These are phyloP conservation scores for Adansonia gregorii DNA, from an alignment of 441 rosid species.

Conservation along the genomic window DNA sequence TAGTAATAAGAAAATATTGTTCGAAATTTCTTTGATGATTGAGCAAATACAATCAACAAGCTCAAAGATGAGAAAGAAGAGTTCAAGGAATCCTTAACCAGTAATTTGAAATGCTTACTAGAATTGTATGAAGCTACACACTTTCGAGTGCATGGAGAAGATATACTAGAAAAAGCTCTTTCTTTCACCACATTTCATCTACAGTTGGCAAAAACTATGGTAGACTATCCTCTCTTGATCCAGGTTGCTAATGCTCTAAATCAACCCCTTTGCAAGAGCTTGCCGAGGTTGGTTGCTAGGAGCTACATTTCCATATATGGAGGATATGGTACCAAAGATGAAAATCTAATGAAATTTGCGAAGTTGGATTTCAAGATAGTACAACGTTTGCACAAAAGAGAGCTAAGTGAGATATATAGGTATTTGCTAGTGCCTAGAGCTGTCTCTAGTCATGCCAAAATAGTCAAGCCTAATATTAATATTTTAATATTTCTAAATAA, in stretches of 20 bases:
- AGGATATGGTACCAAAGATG: no score
- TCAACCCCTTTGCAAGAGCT: neutral
- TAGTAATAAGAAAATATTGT: no score
- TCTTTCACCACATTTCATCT: constrained; percentile 2
- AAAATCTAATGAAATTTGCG: no score
- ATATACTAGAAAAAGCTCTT: constrained; percentile 11
- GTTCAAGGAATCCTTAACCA: neutral
- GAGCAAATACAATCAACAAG: no score
- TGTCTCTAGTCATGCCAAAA: no score
- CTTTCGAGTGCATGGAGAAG: neutral
- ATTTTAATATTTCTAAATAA: no score
- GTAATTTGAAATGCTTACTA: neutral
- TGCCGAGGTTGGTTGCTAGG: constrained; percentile 12
- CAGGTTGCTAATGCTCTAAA: neutral
- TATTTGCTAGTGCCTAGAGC: no score
- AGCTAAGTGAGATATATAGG: neutral
- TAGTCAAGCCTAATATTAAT: no score
- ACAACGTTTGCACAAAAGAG: neutral
- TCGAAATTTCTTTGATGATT: no score
- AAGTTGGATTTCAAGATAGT: neutral
- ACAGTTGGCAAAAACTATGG: neutral
- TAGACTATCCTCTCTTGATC: neutral
- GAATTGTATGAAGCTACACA: constrained; percentile 14
- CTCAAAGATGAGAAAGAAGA: neutral
- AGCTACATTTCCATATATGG: neutral